Evolutionary conservation across 2,329 filamentous ascomycete species (phyloP).

Genomic region (Simplicillium aogashimaense): DNA sequence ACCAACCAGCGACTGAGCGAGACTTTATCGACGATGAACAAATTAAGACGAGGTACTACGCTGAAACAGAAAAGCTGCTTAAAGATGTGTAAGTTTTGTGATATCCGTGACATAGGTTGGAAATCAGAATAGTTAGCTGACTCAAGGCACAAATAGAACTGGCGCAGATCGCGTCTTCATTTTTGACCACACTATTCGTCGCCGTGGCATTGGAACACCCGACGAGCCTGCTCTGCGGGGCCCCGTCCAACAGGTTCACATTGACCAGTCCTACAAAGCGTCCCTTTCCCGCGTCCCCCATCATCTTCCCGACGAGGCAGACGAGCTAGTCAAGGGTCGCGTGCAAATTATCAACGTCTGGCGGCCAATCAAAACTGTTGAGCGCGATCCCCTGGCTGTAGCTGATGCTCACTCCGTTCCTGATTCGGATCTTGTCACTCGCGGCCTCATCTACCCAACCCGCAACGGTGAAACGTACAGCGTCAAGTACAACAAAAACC

Average conservation of each 20-base stretch:
- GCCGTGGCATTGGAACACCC: slow-evolving; percentile 29
- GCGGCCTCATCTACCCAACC: slow-evolving; percentile 39
- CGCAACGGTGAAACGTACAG: slow-evolving; percentile 38
- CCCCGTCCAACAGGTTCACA: slow-evolving; percentile 37
- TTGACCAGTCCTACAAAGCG: slow-evolving; percentile 44
- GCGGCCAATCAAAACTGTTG: slow-evolving; percentile 39
- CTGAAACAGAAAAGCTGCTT: slow-evolving; percentile 58
- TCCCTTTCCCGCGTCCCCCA: slow-evolving; percentile 28
- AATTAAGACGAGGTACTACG: slow-evolving; percentile 59
- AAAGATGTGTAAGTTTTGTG: slow-evolving; percentile 40
- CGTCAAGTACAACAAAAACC: slow-evolving; percentile 27
- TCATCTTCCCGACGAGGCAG: slow-evolving; percentile 31
- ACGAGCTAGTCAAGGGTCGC: slow-evolving; percentile 30
- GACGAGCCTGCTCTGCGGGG: slow-evolving; percentile 27
- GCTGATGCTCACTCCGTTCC: slow-evolving; percentile 38
- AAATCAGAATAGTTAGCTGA: neutral
- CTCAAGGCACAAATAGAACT: slow-evolving; percentile 28
- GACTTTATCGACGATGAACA: slow-evolving; percentile 43
- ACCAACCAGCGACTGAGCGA: slow-evolving; percentile 20
- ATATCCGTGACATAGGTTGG: neutral
- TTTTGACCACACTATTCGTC: slow-evolving; percentile 51
- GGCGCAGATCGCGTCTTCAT: slow-evolving; percentile 46
- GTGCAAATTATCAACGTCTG: slow-evolving; percentile 45
- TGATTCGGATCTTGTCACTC: slow-evolving; percentile 38
- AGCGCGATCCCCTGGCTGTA: slow-evolving; percentile 43